Percentiles rank a stretch among this genome's conserved stretches.
These are phyloP conservation scores for Asterophora parasitica DNA, from an alignment of 768 basidiomycete species.

Conservation along the genomic window DNA sequence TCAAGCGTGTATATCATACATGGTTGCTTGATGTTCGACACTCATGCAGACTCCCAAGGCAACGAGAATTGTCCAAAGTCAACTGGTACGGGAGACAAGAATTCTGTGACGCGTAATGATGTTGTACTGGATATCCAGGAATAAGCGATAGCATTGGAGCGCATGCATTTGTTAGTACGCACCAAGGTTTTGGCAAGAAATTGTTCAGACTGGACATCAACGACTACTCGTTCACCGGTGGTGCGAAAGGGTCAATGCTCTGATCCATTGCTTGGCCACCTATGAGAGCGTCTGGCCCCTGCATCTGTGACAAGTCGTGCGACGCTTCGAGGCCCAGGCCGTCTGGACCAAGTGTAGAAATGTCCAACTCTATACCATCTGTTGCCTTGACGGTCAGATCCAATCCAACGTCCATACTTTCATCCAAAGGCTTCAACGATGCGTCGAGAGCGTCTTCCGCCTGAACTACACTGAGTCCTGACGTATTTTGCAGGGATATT, in stretches of 20 bases:
- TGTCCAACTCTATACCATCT: conserved; percentile 51
- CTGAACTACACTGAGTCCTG: conserved; percentile 38
- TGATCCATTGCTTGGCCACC: conserved; percentile 60
- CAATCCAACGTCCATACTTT: conserved; percentile 33
- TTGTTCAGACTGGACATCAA: not conserved
- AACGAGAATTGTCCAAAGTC: too few relatives aligned
- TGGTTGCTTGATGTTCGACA: too few relatives aligned
- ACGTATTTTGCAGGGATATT: conserved; percentile 43
- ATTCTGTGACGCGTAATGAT: too few relatives aligned
- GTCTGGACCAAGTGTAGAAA: conserved; percentile 62
- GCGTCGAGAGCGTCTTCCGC: conserved; percentile 45
- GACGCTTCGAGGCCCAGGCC: conserved; percentile 50
- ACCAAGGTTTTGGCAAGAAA: not conserved
- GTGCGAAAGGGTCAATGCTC: conserved; percentile 55
- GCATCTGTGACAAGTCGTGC: conserved; percentile 55
- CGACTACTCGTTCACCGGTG: conserved; percentile 13
- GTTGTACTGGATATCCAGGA: too few relatives aligned
- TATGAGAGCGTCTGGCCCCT: conserved; percentile 46
- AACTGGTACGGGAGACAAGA: too few relatives aligned
- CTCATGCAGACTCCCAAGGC: too few relatives aligned
- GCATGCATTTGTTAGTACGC: not conserved
- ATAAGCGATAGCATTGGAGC: too few relatives aligned
- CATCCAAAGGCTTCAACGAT: conserved; percentile 52
- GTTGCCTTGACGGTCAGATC: conserved; percentile 34
- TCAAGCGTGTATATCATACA: not conserved